Conservation (phyloP, 306 rosid species). For the Trifolium fragiferum region DNA sequence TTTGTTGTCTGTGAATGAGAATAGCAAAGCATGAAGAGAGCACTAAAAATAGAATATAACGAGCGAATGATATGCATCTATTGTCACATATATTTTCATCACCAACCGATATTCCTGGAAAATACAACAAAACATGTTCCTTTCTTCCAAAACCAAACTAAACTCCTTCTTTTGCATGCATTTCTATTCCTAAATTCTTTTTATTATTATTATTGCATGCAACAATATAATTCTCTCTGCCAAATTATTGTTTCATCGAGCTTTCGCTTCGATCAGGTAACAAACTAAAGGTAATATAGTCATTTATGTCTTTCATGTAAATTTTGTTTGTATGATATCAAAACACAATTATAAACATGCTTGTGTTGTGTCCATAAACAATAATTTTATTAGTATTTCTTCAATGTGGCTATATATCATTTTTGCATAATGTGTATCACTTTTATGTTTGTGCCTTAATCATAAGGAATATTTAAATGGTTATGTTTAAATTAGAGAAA, state of each 20-base stretch:
- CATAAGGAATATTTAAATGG: background rate
- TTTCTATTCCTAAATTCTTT: constrained; percentile 34
- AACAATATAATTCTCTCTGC: background rate
- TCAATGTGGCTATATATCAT: background rate
- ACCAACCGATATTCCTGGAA: background rate
- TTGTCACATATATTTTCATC: background rate
- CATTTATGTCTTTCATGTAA: background rate
- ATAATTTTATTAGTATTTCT: background rate
- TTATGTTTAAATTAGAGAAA: background rate
- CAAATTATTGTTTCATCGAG: constrained; percentile 1
- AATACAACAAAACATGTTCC: constrained; percentile 22
- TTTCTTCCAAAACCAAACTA: constrained; percentile 31
- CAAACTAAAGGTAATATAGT: constrained; percentile 21
- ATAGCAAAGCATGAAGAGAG: background rate
- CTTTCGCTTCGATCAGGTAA: constrained; percentile 34
- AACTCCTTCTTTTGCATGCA: constrained; percentile 30
- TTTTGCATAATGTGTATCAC: background rate
- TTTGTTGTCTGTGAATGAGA: background rate
- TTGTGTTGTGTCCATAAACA: background rate
- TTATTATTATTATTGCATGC: background rate
- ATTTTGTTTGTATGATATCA: background rate
- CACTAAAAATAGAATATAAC: constrained; percentile 2
- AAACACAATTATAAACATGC: constrained; percentile 8
- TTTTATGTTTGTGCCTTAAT: background rate
- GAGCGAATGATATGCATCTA: constrained; percentile 8